Base-by-base conservation (phyloP, 228 moss, liverwort and hornwort genomes). In the Sphagnum magellanicum region DNA sequence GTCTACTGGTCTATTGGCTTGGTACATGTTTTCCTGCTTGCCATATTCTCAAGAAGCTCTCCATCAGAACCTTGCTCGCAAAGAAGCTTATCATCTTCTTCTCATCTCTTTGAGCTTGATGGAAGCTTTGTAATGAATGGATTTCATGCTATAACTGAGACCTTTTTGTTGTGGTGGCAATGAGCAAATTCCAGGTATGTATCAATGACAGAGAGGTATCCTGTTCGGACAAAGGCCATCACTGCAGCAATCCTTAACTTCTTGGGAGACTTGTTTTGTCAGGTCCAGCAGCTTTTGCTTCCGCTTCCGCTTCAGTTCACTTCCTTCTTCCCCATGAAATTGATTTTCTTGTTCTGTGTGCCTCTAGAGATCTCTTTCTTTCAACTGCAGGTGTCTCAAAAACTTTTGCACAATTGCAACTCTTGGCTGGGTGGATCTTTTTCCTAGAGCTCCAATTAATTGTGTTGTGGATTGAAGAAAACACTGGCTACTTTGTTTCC, bases 231-330 rank as follows among this genome's bases (percentile, higher is more conserved):
- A 49, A 88, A 88, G 73, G 80, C 88, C 46, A 64, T 78, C 15
- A 85, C 88, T 9, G 68, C 85, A 68, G 85, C 84, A 15, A 72
- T 88, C 63, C 80, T 88, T 4, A 88, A 85, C 71, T 64, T 85
- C 16, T 71, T 85, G 13, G 88, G 88, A 13, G 88, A 88, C 50
- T n/a, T 85, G 50, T 82, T 85, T 69, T 88, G 84, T 82, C 88
- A 88, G 88, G 88, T 85, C 65, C 32, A 5, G 68, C 53, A 49
- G 14, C 59, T 50, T 48, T 32, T 32, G 32, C 32, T 32, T 32
- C 32, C 3, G 32, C 32, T 3, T 32, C 32, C 32, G 3, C 32
- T 32, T 32, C 32, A 32, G 3, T 32, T 32, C 32, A 32, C 32
- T 32, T 32, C 32, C 32, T 32, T 32, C 32, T 32, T 32, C 32